Conservation (phyloP, 1,284 basidiomycete species). For the Athelia psychrophila region DNA sequence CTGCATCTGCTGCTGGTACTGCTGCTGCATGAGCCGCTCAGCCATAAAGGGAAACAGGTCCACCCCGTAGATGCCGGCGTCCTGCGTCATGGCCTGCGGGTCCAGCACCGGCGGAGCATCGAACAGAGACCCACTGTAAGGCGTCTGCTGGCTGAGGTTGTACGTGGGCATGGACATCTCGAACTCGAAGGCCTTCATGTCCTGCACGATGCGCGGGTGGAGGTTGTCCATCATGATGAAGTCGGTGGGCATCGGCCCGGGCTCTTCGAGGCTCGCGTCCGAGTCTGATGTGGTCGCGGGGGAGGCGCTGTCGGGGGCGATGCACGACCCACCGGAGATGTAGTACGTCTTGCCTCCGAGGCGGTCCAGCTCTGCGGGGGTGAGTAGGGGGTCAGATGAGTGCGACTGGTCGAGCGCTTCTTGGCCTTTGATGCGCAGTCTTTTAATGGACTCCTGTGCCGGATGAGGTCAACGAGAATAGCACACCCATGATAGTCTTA, state of each 20-base stretch:
- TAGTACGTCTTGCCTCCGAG: slow-evolving; percentile 59
- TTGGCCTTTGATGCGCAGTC: slow-evolving; percentile 49
- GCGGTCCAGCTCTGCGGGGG: slow-evolving; percentile 54
- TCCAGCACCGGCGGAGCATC: not conserved
- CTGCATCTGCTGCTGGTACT: not conserved
- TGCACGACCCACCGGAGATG: slow-evolving; percentile 21
- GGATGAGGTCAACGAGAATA: slow-evolving; percentile 2
- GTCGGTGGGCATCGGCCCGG: slow-evolving; percentile 8
- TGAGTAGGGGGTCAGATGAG: slow-evolving; percentile 23
- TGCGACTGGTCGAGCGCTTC: slow-evolving; percentile 39
- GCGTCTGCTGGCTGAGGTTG: not conserved
- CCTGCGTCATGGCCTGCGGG: slow-evolving; percentile 5
- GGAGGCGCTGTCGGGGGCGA: no score
- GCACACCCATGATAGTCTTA: slow-evolving; percentile 22
- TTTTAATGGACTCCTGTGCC: slow-evolving; percentile 45
- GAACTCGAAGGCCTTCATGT: slow-evolving; percentile 40
- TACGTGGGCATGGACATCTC: slow-evolving; percentile 15
- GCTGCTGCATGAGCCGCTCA: not conserved
- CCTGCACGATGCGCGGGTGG: slow-evolving; percentile 41
- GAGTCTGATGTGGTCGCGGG: not conserved
- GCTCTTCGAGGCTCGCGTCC: not conserved
- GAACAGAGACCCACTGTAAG: not conserved
- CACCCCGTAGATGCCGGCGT: not conserved
- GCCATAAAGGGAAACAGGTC: not conserved
- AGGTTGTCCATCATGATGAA: slow-evolving; percentile 11